Evolutionary conservation across 1,284 basidiomycete genomes (phyloP).

Genomic region (Leccinum pseudoinsigne): DNA sequence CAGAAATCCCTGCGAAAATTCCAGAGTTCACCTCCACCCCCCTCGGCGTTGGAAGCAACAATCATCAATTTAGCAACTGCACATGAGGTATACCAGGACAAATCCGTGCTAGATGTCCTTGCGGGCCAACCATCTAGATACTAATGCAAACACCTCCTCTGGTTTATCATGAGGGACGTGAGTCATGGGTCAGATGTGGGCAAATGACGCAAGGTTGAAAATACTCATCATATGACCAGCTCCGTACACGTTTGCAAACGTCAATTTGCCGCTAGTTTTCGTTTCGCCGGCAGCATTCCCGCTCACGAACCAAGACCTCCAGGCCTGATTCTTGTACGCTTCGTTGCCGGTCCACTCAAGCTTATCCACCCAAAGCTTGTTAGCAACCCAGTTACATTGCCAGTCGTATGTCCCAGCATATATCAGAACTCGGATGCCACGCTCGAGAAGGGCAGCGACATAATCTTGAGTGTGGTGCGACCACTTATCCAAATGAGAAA

Average conservation of each 20-base stretch:
- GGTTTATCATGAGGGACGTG: conserved; percentile 72
- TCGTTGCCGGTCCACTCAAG: conserved; percentile 68
- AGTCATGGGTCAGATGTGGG: conserved; percentile 15
- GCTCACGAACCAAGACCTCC: conserved; percentile 59
- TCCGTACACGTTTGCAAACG: conserved; percentile 62
- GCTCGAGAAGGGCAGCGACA: conserved; percentile 70
- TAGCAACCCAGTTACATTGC: conserved; percentile 80
- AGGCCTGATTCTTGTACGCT: conserved; percentile 49
- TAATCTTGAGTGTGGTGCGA: conserved; percentile 60
- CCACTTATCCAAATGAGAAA: conserved; percentile 59
- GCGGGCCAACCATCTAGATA: conserved; percentile 56
- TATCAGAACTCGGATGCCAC: conserved; percentile 69
- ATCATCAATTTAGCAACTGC: neutral
- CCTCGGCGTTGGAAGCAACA: neutral
- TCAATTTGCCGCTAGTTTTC: conserved; percentile 59
- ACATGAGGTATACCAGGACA: conserved; percentile 3
- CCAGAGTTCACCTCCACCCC: too few relatives aligned
- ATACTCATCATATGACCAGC: conserved; percentile 74
- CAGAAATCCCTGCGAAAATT: neutral
- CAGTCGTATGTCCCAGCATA: conserved; percentile 82
- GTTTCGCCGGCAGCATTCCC: conserved; percentile 61
- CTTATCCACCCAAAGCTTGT: conserved; percentile 72
- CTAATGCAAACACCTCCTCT: conserved; percentile 53
- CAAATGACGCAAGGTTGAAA: conserved; percentile 13
- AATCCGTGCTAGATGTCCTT: conserved; percentile 36